Evolutionary conservation across 257 asterid species (phyloP), one percentile per base, ranked within the genome.

Genomic region (Nicotiana obtusifolia): DNA sequence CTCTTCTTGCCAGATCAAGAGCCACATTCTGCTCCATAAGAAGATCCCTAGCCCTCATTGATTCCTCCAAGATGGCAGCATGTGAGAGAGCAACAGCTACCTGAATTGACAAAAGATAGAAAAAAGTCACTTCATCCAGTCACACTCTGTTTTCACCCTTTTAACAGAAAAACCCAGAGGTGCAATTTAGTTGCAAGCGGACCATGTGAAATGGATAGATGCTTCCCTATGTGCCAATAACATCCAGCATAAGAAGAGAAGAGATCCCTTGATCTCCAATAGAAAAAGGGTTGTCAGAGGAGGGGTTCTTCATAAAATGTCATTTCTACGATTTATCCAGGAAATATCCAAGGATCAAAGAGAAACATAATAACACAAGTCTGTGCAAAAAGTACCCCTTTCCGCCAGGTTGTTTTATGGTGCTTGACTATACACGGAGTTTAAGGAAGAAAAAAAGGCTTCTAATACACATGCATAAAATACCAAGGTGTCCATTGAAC

Each of bases 21-120:
- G 97, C 98, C 80, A 90, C 89, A 82, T 96, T 96, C 82, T 96
- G 99, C 82, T 93, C 95, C 94, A 96, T 88, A 37, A 96, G 97
- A 69, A 90, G 98, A 89, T 96, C 97, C 81, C 97, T 87, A 1
- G 99, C 98, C 91, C 95, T 91, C 98, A 93, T 96, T 8, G 99
- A 96, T 87, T 96, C 99, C 86, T 96, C 99, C 81, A 96, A 84
- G 76, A 96, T 96, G 66, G 98, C 98, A 68, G 99, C 99, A 83
- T 96, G 99, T 28, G 99, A 96, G 41, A 96, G 98, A 85, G 99
- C 99, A 90, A 96, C 99, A 33, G 98, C 99, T 3, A 96, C 99
- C 99, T 96, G 90, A 82, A 73, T 81, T 64, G 82, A 77, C 60
- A 77, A 77, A 33, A 81, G 66, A 84, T 24, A 75, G 30, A 31